phyloP scores from a whole-genome alignment of 305 asterid genomes.

The Fraxinus ornus region DNA sequence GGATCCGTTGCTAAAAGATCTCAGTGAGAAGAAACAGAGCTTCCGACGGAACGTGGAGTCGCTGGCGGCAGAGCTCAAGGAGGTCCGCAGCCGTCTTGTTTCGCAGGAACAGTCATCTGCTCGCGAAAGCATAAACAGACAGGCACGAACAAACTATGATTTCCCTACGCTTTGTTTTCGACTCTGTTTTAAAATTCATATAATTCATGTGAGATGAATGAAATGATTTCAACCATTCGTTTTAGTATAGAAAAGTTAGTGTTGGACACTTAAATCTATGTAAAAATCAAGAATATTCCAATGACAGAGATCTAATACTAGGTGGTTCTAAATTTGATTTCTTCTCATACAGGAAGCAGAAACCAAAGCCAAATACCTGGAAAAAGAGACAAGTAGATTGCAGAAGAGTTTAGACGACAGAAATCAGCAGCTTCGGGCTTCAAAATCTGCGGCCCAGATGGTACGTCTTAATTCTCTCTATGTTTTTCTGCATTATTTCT shows the following conservation, averaged over 20 bases:
- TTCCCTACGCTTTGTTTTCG: not conserved
- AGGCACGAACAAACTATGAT: constrained; percentile 41
- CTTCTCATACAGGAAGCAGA: constrained; percentile 59
- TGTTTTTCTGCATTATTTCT: not conserved
- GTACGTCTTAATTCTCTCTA: constrained; percentile 29
- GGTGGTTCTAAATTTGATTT: not conserved
- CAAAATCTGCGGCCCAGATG: constrained; percentile 53
- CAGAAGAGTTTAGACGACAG: constrained; percentile 61
- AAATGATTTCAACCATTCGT: constrained; percentile 25
- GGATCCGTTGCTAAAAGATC: constrained; percentile 90
- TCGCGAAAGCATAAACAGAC: constrained; percentile 65
- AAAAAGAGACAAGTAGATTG: constrained; percentile 52
- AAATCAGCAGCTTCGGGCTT: constrained; percentile 52
- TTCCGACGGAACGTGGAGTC: constrained; percentile 92
- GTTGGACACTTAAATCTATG: constrained; percentile 5
- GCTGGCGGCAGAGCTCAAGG: constrained; percentile 90
- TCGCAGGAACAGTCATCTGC: constrained; percentile 57
- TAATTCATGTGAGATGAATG: not conserved
- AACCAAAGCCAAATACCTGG: constrained; percentile 61
- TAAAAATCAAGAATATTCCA: constrained; percentile 11
- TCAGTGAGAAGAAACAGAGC: constrained; percentile 80
- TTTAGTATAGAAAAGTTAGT: not conserved
- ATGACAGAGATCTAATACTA: not conserved
- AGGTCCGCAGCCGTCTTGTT: constrained; percentile 65
- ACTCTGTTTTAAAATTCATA: not conserved